Base-by-base conservation (phyloP, 2,329 filamentous ascomycete genomes). In the Sphaerulina musiva region DNA sequence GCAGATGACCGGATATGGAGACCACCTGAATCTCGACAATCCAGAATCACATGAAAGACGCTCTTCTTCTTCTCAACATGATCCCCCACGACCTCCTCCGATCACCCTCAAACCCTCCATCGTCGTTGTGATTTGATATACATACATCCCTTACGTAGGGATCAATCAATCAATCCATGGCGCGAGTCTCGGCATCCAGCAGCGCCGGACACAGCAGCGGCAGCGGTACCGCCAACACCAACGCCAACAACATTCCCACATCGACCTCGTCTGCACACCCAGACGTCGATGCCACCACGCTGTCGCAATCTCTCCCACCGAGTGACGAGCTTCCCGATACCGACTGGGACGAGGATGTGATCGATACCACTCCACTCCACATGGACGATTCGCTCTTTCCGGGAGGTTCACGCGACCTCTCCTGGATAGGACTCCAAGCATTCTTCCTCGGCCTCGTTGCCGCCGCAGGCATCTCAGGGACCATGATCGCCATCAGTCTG, bases 371-470 rank as follows among this genome's bases (percentile, higher is more conserved):
- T 8, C 46, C 55, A 11, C 45, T 64, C 3, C 57, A 60, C 12
- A 59, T 60, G 46, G 68, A 71, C 53, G 55, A 59, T 9, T 62
- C 63, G 11, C 71, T 76, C 55, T 71, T 70, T 20, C 74, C 73
- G 1, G 65, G 66, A 47, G 72, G 73, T 50, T 66, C 68, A 44
- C 73, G 74, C 51, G 74, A 75, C 26, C 72, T 77, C 17, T 72
- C 74, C 20, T 71, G 70, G 61, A 78, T 79, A 58, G 70, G 72
- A 26, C 53, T 74, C 8, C 75, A 76, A 31, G 71, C 74, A 48
- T 78, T 77, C 59, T 59, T 67, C 44, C 62, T 78, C 1, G 76
- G 76, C 17, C 60, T 67, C 32, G 59, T 64, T n/a, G 63, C 73
- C 23, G 64, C 70, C 1, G 46, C 67, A 9, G 67, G 71, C 43